Conservation (phyloP, 495 filamentous ascomycete genomes). For the Stereocaulon alpinum region DNA sequence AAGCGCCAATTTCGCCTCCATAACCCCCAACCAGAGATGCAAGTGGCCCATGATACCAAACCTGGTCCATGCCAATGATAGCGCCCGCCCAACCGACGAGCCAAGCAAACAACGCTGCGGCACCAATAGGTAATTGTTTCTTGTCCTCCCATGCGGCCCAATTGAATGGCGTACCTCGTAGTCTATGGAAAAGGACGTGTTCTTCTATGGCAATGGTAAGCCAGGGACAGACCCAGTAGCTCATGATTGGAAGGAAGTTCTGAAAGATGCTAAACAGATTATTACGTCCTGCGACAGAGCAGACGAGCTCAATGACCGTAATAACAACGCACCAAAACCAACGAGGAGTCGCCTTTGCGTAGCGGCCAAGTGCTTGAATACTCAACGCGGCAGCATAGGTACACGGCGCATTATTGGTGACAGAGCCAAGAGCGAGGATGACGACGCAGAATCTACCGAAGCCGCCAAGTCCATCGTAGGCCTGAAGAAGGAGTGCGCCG, state of each 20-base stretch:
- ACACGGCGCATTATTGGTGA: constrained; percentile 60
- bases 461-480: constrained; percentile 47
- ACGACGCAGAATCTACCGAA: constrained; percentile 63
- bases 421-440: constrained; percentile 54
- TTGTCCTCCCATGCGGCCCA: constrained; percentile 48
- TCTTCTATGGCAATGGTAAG: constrained; percentile 44
- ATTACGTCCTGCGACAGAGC: constrained; percentile 41
- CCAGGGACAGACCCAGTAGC: constrained; percentile 48
- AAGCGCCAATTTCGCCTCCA: background rate
- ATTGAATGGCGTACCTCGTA: constrained; percentile 35
- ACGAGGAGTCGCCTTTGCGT: constrained; percentile 36
- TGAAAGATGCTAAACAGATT: constrained; percentile 45
- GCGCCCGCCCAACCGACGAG: constrained; percentile 50
- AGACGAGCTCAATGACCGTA: constrained; percentile 43
- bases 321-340: constrained; percentile 39
- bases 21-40: constrained; percentile 34
- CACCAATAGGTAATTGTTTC: constrained; percentile 42
- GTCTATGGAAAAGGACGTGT: constrained; percentile 38
- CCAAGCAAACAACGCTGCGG: constrained; percentile 47
- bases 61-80: constrained; percentile 50
- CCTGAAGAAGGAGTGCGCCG: constrained; percentile 55
- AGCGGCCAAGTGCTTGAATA: constrained; percentile 42
- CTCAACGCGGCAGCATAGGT: constrained; percentile 50
- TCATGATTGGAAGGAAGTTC: constrained; percentile 49
- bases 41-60: constrained; percentile 48